Conservation (phyloP, 495 filamentous ascomycete genomes). For the Penicillium simplicissimum region DNA sequence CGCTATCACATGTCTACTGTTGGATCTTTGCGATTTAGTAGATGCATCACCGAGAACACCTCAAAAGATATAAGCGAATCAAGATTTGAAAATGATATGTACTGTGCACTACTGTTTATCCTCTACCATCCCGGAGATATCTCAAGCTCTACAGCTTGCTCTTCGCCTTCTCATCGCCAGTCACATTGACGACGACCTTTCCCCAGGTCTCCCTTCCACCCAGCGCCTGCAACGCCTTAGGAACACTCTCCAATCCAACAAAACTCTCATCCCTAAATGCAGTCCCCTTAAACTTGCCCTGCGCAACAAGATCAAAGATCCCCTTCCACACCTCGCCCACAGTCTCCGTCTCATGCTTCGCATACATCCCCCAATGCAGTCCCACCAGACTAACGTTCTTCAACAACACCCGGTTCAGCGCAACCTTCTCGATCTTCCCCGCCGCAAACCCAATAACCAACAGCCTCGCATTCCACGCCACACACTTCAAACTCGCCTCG, state of each 20-base stretch:
- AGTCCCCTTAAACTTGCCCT: constrained; percentile 79
- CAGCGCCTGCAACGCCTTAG: constrained; percentile 72
- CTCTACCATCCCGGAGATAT: not conserved
- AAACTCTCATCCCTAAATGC: constrained; percentile 80
- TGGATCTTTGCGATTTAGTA: not conserved
- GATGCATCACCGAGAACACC: not conserved
- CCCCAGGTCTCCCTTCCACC: constrained; percentile 88
- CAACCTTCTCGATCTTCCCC: constrained; percentile 86
- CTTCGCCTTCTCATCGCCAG: constrained; percentile 58
- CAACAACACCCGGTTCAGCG: constrained; percentile 84
- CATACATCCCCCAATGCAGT: constrained; percentile 88
- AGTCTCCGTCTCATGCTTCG: constrained; percentile 67
- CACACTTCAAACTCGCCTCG: constrained; percentile 79
- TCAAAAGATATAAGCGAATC: not conserved
- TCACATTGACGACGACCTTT: constrained; percentile 89
- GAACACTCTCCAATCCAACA: constrained; percentile 77
- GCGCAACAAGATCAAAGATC: constrained; percentile 70
- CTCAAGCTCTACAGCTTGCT: constrained; percentile 46
- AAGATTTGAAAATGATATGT: not conserved
- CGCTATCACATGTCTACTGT: not conserved
- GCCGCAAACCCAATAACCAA: constrained; percentile 90
- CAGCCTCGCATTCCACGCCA: constrained; percentile 85
- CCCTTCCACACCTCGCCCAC: constrained; percentile 77
- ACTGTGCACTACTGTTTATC: not conserved
- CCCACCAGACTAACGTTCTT: constrained; percentile 94